A percentile compares a stretch with the other conserved stretches of the same genome.
phyloP scores from a whole-genome alignment of 176 grass and related monocot species.

The Zea luxurians region DNA sequence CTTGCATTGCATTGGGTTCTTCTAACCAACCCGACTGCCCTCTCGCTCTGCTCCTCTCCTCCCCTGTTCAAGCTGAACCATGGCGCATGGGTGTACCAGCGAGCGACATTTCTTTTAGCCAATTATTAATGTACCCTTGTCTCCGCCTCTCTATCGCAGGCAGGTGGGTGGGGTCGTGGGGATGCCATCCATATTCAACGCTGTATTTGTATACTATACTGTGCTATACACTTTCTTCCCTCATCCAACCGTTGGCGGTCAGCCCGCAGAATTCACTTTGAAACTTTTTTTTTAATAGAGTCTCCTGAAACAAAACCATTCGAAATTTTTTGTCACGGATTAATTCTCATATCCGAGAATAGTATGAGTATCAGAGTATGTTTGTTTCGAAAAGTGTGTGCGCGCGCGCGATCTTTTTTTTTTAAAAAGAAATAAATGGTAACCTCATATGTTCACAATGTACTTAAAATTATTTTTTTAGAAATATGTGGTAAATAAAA shows the following conservation, averaged over 20 bases:
- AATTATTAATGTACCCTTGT: conserved; percentile 9
- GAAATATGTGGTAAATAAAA: too few relatives aligned
- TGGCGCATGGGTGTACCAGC: background rate
- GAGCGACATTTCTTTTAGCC: conserved; percentile 24
- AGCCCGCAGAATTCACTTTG: background rate
- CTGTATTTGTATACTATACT: background rate
- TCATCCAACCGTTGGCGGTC: background rate
- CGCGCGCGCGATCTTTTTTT: too few relatives aligned
- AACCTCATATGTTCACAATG: too few relatives aligned
- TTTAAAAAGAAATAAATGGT: too few relatives aligned
- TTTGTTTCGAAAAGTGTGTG: too few relatives aligned
- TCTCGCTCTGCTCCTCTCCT: background rate
- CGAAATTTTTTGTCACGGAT: too few relatives aligned
- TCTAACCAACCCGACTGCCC: conserved; percentile 14
- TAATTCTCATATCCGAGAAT: too few relatives aligned
- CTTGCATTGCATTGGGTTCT: too few relatives aligned
- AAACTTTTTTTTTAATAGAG: too few relatives aligned
- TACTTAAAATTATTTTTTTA: too few relatives aligned
- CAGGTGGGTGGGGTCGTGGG: background rate
- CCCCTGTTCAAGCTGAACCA: background rate
- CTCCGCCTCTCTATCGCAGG: background rate
- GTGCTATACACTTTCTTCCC: background rate
- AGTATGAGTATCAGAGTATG: too few relatives aligned
- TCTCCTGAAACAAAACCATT: too few relatives aligned
- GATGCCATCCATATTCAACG: conserved; percentile 12